Conservation (phyloP, 371 early-diverging fungal species). For the Dentiscutata heterogama region DNA sequence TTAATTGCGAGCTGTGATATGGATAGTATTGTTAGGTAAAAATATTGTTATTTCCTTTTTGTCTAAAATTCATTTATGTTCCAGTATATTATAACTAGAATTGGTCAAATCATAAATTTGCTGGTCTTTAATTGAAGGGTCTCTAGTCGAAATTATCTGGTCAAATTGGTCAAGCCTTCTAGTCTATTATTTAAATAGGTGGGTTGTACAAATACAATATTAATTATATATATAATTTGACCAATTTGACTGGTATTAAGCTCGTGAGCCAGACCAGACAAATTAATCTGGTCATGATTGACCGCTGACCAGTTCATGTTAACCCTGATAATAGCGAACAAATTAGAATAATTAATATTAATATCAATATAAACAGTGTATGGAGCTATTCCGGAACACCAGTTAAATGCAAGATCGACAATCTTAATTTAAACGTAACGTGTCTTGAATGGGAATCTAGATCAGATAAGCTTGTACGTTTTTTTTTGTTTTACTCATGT, state of each 20-base stretch:
- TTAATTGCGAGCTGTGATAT: slow-evolving; percentile 74
- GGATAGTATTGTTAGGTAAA: slow-evolving; percentile 68
- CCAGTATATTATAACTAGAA: neutral
- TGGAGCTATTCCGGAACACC: slow-evolving; percentile 65
- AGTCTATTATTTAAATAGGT: too few species aligned
- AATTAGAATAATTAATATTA: neutral
- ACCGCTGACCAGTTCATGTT: too few species aligned
- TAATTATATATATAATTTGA: too few species aligned
- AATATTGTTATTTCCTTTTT: neutral
- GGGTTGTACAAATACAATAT: too few species aligned
- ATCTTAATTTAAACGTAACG: slow-evolving; percentile 59
- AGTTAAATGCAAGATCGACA: slow-evolving; percentile 62
- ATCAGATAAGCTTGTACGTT: slow-evolving; percentile 56
- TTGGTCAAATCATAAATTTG: too few species aligned
- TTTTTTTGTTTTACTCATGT: slow-evolving; percentile 37
- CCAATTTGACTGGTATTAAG: too few species aligned
- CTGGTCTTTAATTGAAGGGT: too few species aligned
- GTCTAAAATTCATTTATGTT: too few species aligned
- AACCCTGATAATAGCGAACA: neutral
- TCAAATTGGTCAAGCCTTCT: too few species aligned
- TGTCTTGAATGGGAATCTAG: slow-evolving; percentile 72
- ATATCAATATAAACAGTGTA: slow-evolving; percentile 48
- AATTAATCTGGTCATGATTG: too few species aligned
- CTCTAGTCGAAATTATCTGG: too few species aligned
- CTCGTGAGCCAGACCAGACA: neutral